Conservation (phyloP, 768 basidiomycete species). For the Cystobasidium tubakii region DNA sequence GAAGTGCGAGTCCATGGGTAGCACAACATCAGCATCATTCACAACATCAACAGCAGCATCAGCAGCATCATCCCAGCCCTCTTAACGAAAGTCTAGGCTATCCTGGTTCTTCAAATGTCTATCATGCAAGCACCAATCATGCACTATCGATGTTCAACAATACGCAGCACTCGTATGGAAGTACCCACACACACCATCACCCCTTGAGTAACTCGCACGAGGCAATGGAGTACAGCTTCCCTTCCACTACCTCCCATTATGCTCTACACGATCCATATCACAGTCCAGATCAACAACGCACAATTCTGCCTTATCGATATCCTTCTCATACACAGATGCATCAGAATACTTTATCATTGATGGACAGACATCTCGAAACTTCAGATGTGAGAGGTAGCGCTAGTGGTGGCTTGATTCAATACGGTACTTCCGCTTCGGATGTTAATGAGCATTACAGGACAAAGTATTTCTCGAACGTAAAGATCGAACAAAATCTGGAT, state of each 20-base stretch:
- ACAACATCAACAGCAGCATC: background rate
- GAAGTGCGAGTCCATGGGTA: conserved; percentile 9
- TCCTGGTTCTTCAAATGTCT: background rate
- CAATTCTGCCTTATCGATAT: background rate
- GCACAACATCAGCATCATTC: background rate
- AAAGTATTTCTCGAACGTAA: background rate
- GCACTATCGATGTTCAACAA: background rate
- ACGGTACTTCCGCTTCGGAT: background rate
- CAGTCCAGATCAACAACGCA: background rate
- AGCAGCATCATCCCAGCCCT: background rate
- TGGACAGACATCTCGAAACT: background rate
- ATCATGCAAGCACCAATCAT: background rate
- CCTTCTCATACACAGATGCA: background rate
- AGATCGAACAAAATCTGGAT: background rate
- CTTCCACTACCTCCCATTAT: background rate
- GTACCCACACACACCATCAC: background rate
- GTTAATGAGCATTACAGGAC: background rate
- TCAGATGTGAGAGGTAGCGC: background rate
- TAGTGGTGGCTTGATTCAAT: background rate
- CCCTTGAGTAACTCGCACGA: background rate
- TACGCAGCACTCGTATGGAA: background rate
- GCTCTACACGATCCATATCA: background rate
- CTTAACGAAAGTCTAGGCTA: background rate
- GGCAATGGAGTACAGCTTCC: background rate
- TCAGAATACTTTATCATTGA: background rate